Evolutionary conservation across 2,329 filamentous ascomycete species (phyloP).

Genomic region (Aspergillus hiratsukae): DNA sequence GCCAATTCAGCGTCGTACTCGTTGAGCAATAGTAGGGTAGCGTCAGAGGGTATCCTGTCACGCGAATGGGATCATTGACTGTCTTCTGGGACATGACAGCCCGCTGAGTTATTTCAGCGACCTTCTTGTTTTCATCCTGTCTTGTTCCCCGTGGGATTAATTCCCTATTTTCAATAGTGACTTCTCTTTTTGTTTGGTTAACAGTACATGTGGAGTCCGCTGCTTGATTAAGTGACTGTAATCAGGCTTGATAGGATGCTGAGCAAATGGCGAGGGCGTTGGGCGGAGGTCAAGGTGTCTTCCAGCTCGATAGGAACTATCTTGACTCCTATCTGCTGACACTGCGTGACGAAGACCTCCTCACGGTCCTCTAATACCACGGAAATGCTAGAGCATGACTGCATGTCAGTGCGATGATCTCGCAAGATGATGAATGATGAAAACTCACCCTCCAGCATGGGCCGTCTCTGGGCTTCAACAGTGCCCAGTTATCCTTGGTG

Average conservation of each 20-base stretch:
- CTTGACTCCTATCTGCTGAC: not conserved
- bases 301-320: not conserved
- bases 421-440: no score
- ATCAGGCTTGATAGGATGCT: not conserved
- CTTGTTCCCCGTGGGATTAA: not conserved
- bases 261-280: not conserved
- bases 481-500: no score
- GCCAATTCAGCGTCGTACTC: not conserved
- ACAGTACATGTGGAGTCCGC: not conserved
- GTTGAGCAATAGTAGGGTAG: not conserved
- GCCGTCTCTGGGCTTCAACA: no score
- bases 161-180: not conserved
- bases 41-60: not conserved
- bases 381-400: no score
- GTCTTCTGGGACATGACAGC: not conserved
- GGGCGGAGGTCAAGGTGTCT: not conserved
- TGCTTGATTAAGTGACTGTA: not conserved
- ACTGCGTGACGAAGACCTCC: no score
- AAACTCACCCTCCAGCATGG: no score
- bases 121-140: not conserved
- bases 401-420: no score
- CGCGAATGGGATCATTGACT: not conserved
- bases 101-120: not conserved
- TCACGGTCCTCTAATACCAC: no score
- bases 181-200: not conserved